A percentile compares a stretch with the other conserved stretches of the same genome.
Conservation (phyloP, 2,329 filamentous ascomycete species). For the Aspergillus ochraceus region DNA sequence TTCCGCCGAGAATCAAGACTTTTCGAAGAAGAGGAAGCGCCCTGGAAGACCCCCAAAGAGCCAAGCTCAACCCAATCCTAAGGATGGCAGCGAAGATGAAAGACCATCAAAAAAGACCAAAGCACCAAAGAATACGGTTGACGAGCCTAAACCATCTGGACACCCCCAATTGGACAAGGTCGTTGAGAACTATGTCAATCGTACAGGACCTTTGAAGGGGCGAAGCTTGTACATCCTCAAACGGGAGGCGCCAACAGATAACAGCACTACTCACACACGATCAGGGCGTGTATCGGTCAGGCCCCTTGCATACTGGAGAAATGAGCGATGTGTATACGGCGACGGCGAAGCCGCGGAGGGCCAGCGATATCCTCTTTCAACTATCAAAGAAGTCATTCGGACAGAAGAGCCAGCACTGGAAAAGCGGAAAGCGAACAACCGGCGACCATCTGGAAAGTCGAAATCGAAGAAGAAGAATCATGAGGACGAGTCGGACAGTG, state of each 20-base stretch:
- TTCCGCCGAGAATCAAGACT: slow-evolving; percentile 16
- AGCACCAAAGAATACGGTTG: slow-evolving; percentile 22
- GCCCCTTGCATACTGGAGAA: slow-evolving; percentile 83
- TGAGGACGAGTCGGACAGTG: slow-evolving; percentile 39
- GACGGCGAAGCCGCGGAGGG: slow-evolving; percentile 58
- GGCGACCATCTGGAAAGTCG: slow-evolving; percentile 34
- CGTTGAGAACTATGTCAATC: slow-evolving; percentile 45
- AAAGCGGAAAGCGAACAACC: slow-evolving; percentile 38
- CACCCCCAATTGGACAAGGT: slow-evolving; percentile 43
- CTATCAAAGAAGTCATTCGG: slow-evolving; percentile 75
- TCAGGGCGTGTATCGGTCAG: slow-evolving; percentile 76
- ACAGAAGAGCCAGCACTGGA: slow-evolving; percentile 61
- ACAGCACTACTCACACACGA: slow-evolving; percentile 63
- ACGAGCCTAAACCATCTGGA: slow-evolving; percentile 25
- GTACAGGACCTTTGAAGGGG: slow-evolving; percentile 47
- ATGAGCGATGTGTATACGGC: slow-evolving; percentile 74
- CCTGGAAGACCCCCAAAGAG: slow-evolving; percentile 33
- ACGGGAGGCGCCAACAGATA: slow-evolving; percentile 53
- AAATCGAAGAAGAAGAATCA: slow-evolving; percentile 37
- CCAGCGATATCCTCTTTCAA: slow-evolving; percentile 63
- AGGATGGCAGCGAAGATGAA: slow-evolving; percentile 23
- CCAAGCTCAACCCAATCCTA: slow-evolving; percentile 17
- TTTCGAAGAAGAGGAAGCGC: slow-evolving; percentile 27
- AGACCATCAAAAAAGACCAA: slow-evolving; percentile 35
- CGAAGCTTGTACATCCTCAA: slow-evolving; percentile 53